Base-by-base conservation (phyloP, 23 red algal species). In the Gracilaria gracilis region DNA sequence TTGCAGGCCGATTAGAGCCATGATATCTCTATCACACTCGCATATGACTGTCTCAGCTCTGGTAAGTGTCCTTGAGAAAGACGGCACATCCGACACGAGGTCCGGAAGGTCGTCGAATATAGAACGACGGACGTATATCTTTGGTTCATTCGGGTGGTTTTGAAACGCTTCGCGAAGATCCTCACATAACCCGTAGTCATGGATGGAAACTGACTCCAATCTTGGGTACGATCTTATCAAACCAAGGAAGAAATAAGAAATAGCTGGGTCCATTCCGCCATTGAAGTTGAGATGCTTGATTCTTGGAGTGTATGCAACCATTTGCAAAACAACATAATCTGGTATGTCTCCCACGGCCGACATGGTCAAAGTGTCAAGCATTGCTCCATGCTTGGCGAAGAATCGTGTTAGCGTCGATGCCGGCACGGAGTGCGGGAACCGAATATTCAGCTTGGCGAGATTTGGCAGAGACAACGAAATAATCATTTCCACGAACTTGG, bases 221-320 rank as follows among this genome's bases (percentile, higher is more conserved):
- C 44, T 0, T 1, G 67, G 24, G 38, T 73, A 73, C 7, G 67
- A 37, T 23, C 38, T 23, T 24, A 73, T 44, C 0, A 73, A 35
- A 9, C 36, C 15, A 9, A 73, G 31, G 67, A 73, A 73, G 0
- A 35, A 37, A 37, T 6, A 42, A 35, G 67, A 73, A 37, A 73
- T n/a, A 1, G 34, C 33, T 5, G 67, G 67, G 44, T 73, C 67
- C 67, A 73, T 73, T 23, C 67, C 67, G 38, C 67, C 38, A 21
- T 73, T 73, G 67, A 40, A 73, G 13, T 12, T 39, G 20, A 73
- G 67, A 21, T 73, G 33, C 20, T 20, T 73, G 67, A 73, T 73
- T 9, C 67, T 14, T 29, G 67, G 67, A 8, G 35, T 12, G 35
- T 40, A 19, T 7, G 67, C 20, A 7, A 44, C 35, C 0, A 73